Evolutionary conservation across 139 green algal genomes (phyloP).

Genomic region (Pseudopediastrum boryanum): DNA sequence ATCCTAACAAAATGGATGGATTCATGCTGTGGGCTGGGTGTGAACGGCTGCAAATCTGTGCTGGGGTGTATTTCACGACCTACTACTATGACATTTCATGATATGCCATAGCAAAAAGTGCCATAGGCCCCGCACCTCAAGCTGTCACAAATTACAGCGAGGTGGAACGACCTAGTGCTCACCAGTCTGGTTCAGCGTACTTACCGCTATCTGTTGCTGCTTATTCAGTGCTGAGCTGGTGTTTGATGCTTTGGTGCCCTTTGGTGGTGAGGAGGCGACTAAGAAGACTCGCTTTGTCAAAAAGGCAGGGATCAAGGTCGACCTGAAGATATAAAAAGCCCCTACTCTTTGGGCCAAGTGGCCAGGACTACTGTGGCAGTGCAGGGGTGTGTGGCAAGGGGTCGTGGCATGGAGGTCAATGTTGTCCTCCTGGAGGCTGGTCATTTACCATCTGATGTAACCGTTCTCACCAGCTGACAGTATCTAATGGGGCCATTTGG

Average conservation of each 20-base stretch:
- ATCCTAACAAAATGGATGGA: no score
- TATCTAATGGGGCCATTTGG: no score
- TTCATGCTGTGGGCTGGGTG: no score
- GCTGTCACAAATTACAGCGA: background rate
- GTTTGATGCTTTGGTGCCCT: conserved; percentile 31
- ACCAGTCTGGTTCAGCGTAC: no score
- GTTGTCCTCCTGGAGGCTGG: no score
- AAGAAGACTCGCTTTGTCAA: background rate
- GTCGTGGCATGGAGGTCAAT: no score
- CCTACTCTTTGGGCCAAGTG: no score
- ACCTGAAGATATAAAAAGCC: conserved; percentile 38
- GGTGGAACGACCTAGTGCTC: background rate
- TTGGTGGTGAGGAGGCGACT: background rate
- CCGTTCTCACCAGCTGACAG: no score
- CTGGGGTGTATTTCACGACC: background rate
- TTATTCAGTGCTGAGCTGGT: conserved; percentile 33
- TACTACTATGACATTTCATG: background rate
- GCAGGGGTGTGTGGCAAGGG: no score
- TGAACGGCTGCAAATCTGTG: background rate
- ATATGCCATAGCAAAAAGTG: background rate
- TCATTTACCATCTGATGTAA: no score
- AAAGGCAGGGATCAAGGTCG: conserved; percentile 30
- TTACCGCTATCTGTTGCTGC: background rate
- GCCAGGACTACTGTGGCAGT: no score
- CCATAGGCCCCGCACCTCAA: background rate